These are phyloP conservation scores for Ephemerocybe angulata DNA, from an alignment of 768 basidiomycete species.

Conservation along the genomic window DNA sequence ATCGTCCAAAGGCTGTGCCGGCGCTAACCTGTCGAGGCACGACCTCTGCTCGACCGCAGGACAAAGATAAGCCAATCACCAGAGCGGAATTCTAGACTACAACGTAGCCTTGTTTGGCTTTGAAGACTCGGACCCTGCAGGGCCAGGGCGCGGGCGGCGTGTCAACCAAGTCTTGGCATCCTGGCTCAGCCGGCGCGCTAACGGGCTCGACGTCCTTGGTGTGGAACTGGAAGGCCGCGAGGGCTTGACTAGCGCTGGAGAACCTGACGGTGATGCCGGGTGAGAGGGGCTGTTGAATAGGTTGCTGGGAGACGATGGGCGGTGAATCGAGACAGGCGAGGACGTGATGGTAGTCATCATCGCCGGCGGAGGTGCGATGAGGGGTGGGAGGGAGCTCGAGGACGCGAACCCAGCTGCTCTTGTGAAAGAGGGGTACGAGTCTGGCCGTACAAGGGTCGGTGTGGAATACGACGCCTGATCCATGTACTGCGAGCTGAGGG, in stretches of 20 bases:
- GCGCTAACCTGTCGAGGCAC: no score
- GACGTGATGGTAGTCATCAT: background rate
- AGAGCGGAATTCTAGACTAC: no score
- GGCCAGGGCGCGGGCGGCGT: no score
- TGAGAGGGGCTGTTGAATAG: background rate
- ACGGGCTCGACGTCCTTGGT: conserved; percentile 5
- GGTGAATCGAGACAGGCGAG: background rate
- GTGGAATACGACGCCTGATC: background rate
- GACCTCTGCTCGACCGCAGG: no score
- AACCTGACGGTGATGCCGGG: background rate
- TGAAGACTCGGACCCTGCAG: no score
- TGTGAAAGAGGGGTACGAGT: background rate
- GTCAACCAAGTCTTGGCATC: conserved; percentile 4
- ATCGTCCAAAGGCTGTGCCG: no score
- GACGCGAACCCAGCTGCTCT: background rate
- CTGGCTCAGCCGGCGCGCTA: background rate
- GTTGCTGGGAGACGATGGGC: background rate
- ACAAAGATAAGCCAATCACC: no score
- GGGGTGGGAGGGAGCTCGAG: background rate
- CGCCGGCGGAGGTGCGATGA: background rate
- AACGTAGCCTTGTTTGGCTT: no score
- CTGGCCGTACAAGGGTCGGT: background rate
- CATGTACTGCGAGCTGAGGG: conserved; percentile 1
- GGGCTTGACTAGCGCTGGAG: background rate
- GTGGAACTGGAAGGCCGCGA: background rate